Evolutionary conservation across 176 grass and related monocot species (phyloP), one percentile per base, ranked within the genome.

Genomic region (Ensete ventricosum): DNA sequence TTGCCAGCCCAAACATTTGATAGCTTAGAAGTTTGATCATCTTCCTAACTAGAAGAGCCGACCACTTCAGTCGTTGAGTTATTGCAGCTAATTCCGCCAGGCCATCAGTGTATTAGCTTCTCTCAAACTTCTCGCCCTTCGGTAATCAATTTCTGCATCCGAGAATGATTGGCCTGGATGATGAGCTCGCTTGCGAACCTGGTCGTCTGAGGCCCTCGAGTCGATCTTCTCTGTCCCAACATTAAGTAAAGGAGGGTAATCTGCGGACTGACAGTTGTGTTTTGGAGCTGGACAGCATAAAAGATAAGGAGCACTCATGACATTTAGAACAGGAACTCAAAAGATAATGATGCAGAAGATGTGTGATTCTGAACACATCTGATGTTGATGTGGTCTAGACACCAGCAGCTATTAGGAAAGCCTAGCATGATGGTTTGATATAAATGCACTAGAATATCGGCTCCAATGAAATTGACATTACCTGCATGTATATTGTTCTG

Each of bases 71-170:
- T 5, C 14, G 23, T 43, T 74, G 57, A 25, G 75, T 64, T 85
- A 92, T 53, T 89, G 78, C 86, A 92, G 73, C 9, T 86, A 83
- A 65, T 85, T 92, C 50, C 87, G 92, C 86, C 92, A 87, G 0
- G 92, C 86, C 52, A 89, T 20, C 73, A 87, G 80, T 1, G 75
- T 73, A 11, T 88, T 87, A 34, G 84, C 78, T 85, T 96, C 92
- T 87, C 92, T 89, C 80, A 96, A 81, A 77, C 92, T 96, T 90
- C 89, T 96, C 48, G 88, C 84, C 64, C 92, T 89, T 84, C 89
- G 89, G 82, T 84, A 96, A 57, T 96, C 92, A 2, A 96, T 82
- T 67, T 96, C 92, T 25, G 89, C 92, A 76, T 96, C 92, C 55
- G 92, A 96, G 80, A 86, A 96, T 12, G 89, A 84, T 71, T 92